Base-by-base conservation (phyloP, 1,284 basidiomycete species). In the Microbotryum violaceum region DNA sequence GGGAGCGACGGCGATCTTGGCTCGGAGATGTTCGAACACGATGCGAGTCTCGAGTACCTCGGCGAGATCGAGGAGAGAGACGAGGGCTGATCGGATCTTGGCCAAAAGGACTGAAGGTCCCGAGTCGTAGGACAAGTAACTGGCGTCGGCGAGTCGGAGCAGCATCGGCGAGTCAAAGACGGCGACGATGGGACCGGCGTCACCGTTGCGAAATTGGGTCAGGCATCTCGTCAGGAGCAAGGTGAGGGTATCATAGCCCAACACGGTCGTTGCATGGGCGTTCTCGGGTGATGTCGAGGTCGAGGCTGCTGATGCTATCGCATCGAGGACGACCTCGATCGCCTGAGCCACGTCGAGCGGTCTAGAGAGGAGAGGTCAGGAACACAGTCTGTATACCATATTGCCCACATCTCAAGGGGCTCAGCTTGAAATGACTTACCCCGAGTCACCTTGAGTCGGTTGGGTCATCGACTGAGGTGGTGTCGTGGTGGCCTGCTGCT, bases 201-300 rank as follows among this genome's bases (percentile, higher is more conserved):
- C 57, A n/a, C 46, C 31, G 37, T 49, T 23, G 45, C 49, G 9
- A 29, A 60, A 18, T 37, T 56, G 31, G 27, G 50, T 4, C 16
- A 58, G 45, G 6, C 54, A 33, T 4, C 65, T 49, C 27, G 46
- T 48, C 16, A 65, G 58, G 37, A 66, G 54, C 9, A 60, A 37
- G 23, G 63, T 60, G 57, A 66, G 62, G 0, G 56, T 53, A 16
- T 66, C 65, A n/a, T 61, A 58, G 4, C 62, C 62, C 6, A 57
- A 53, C 18, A 61, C 54, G 0, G 62, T 54, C 3, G 62, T 48
- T 14, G 23, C 49, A 21, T 16, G 42, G 5, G 44, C 45, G 18
- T 47, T 57, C 45, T 33, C 46, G 14, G 49, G 31, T 6, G 53
- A 23, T 6, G 25, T 52, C 10, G 50, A 31, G 20, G 14, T 18